Evolutionary conservation across 768 basidiomycete genomes (phyloP).

Genomic region (Collybia nuda): DNA sequence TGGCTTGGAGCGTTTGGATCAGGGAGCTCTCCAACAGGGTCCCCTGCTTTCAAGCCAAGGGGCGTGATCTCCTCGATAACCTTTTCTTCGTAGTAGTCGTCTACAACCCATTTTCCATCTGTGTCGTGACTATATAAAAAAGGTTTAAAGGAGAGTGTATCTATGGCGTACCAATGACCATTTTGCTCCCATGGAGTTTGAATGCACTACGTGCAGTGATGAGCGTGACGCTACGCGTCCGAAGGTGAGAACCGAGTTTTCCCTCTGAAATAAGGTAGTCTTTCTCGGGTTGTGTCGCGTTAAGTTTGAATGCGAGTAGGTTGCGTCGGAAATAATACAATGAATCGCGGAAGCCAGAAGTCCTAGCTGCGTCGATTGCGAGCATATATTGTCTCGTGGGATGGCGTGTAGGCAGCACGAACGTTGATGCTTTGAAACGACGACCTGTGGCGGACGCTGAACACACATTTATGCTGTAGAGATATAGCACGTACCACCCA

Average conservation of each 20-base stretch:
- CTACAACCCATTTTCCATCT: slow-evolving; percentile 92
- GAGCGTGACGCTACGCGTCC: slow-evolving; percentile 90
- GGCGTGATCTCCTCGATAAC: slow-evolving; percentile 72
- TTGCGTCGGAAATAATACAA: slow-evolving; percentile 98
- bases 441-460: slow-evolving; percentile 52
- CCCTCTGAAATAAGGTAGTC: slow-evolving; percentile 88
- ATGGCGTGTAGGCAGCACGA: slow-evolving; percentile 82
- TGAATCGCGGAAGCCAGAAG: slow-evolving; percentile 95
- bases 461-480: slow-evolving; percentile 4
- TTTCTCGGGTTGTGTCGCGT: slow-evolving; percentile 88
- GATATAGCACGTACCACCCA: slow-evolving; percentile 63
- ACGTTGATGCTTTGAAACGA: slow-evolving; percentile 86
- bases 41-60: slow-evolving; percentile 82
- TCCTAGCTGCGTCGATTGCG: slow-evolving; percentile 95
- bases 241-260: slow-evolving; percentile 85
- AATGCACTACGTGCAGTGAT: slow-evolving; percentile 91
- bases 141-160: not conserved
- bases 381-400: slow-evolving; percentile 89
- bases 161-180: slow-evolving; percentile 68
- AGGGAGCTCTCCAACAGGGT: slow-evolving; percentile 79
- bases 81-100: slow-evolving; percentile 95
- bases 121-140: not conserved
- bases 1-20: slow-evolving; percentile 63
- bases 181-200: slow-evolving; percentile 92
- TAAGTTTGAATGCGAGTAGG: slow-evolving; percentile 85